Conservation (phyloP, 106 monocot species). For the Dioscorea zingiberensis region DNA sequence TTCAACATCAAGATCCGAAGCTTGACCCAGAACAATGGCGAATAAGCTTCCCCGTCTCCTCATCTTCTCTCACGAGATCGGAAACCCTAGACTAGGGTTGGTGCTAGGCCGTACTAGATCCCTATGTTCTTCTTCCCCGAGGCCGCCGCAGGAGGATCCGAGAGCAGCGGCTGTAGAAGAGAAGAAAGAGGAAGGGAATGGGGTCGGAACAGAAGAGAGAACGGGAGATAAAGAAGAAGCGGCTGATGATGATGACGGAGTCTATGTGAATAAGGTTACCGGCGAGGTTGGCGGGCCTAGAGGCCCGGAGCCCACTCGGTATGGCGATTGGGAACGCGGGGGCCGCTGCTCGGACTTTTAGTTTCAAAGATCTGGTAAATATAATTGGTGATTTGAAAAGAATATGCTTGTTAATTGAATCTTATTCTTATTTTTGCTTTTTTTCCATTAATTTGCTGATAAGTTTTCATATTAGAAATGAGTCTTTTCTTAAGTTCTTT, state of each 20-base stretch:
- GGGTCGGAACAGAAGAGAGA: background rate
- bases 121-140: background rate
- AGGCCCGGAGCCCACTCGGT: conserved; percentile 82
- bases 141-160: background rate
- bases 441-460: no score
- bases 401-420: no score
- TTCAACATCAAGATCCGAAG: no score
- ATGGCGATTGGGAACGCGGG: conserved; percentile 76
- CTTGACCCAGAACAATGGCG: conserved; percentile 4
- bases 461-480: no score
- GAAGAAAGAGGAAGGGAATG: background rate
- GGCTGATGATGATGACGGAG: conserved; percentile 22
- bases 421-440: no score
- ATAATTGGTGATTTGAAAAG: no score
- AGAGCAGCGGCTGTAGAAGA: background rate
- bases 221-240: conserved; percentile 3
- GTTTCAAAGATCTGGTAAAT: background rate
- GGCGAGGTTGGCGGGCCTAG: conserved; percentile 77
- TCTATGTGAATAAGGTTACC: conserved; percentile 48
- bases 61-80: background rate
- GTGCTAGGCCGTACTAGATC: background rate
- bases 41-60: conserved; percentile 16
- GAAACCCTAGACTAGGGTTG: conserved; percentile 4
- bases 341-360: conserved; percentile 89
- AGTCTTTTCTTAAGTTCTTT: no score